Percentiles rank a stretch among this genome's conserved stretches.
phyloP scores from a whole-genome alignment of 2,329 filamentous ascomycete genomes.

The Trichoderma asperellum region DNA sequence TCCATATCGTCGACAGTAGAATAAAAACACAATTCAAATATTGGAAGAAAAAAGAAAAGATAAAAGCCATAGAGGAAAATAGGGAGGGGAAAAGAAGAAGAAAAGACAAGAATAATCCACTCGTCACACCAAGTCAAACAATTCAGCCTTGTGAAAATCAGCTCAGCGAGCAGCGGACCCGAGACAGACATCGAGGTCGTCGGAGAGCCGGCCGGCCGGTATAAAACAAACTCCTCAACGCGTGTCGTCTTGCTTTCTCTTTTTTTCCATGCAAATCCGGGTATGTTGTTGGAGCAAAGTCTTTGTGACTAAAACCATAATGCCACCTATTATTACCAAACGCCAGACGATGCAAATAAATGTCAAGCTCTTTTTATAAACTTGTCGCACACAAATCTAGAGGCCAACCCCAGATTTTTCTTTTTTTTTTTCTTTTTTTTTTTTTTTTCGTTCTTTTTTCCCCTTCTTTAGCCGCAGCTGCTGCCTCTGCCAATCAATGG shows the following conservation, averaged over 20 bases:
- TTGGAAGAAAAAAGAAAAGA: not conserved
- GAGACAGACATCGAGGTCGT: constrained; percentile 13
- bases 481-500: constrained; percentile 18
- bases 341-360: constrained; percentile 37
- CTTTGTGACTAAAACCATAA: constrained; percentile 32
- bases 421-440: not conserved
- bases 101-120: not conserved
- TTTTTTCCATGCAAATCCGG: constrained; percentile 36
- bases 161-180: constrained; percentile 8
- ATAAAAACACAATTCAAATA: constrained; percentile 18
- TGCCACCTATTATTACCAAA: constrained; percentile 34
- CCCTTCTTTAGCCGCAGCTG: not conserved
- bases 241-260: constrained; percentile 27
- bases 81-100: constrained; percentile 10
- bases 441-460: not conserved
- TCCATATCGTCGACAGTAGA: constrained; percentile 1
- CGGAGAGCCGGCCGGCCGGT: constrained; percentile 28
- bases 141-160: constrained; percentile 19
- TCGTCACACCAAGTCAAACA: constrained; percentile 15
- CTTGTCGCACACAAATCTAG: constrained; percentile 26
- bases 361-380: constrained; percentile 31
- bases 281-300: constrained; percentile 38
- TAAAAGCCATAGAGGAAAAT: not conserved
- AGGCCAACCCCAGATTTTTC: not conserved
- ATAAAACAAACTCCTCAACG: constrained; percentile 32